Evolutionary conservation across 78 protist species (phyloP).

Genomic region (Dictyostelium firmibasis): DNA sequence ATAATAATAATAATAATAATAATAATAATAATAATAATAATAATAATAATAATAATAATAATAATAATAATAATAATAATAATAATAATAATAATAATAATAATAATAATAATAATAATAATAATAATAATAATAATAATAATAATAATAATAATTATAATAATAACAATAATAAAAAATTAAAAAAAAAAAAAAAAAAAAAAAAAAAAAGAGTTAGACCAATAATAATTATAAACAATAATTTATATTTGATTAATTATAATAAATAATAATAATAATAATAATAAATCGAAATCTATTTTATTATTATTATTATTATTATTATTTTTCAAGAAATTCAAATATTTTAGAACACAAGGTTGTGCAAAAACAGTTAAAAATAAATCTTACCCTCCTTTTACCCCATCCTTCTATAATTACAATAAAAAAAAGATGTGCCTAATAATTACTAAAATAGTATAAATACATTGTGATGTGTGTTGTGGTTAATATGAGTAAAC

Average conservation of each 20-base stretch:
- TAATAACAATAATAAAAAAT: too few relatives aligned
- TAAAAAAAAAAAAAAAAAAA: not conserved
- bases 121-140: too few relatives aligned
- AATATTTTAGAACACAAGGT: not conserved
- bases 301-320: too few relatives aligned
- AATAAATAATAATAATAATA: too few relatives aligned
- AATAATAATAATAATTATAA: too few relatives aligned
- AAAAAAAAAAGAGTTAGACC: not conserved
- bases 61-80: not conserved
- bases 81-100: not conserved
- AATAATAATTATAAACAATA: not conserved
- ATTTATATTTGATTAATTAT: not conserved
- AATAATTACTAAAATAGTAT: not conserved
- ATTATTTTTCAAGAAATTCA: not conserved
- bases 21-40: not conserved
- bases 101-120: not conserved
- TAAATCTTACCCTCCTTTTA: not conserved
- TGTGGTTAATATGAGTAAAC: not conserved
- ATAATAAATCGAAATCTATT: not conserved
- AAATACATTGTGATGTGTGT: not conserved
- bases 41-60: not conserved
- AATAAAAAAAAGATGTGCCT: not conserved
- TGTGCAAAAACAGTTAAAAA: not conserved
- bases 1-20: not conserved
- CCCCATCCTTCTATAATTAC: not conserved